Evolutionary conservation across 2,329 filamentous ascomycete genomes (phyloP), one percentile per base, ranked within the genome.

Genomic region (Penicillium freii): DNA sequence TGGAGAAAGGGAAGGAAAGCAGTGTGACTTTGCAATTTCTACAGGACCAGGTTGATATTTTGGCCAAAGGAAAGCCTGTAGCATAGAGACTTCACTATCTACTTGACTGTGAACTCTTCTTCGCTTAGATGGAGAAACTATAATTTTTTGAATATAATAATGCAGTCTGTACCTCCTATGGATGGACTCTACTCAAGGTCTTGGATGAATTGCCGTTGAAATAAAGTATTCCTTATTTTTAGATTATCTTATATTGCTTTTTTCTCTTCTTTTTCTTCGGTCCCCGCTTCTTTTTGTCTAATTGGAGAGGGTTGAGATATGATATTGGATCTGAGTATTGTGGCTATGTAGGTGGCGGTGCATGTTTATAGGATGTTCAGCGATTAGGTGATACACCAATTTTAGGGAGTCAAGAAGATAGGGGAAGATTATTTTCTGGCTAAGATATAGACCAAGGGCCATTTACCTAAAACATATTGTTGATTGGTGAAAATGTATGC

Each of bases 171-270:
- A 23, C 13, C 27, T 2, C 4, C 7, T 13, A 11, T 47, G 8
- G 7, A n/a, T 34, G 1, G 19, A n/a, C 13, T 46, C 11, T 34
- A 17, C 9, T 6, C 1, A n/a, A 44, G 5, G 9, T 19, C 5
- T 2, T 19, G 1, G 10, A 39, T 17, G 34, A 39, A 27, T 27
- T 46, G 59, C 19, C 9, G 64, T 65, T 47, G 48, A 60, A 65
- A 58, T 66, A 65, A 60, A 60, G 57, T 64, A 36, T 54, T 27
- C 46, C 19, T 25, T 25, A 33, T 25, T 25, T 43, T 25, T 44
- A 27, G 39, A 10, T 44, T 36, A 13, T 15, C 11, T 33, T n/a
- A 4, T 1, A 44, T 52, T 45, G 50, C 29, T 51, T 51, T 51
- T 40, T 48, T 15, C 1, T 3, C 13, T 36, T 8, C n/a, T 25